Conservation (phyloP, 2,329 filamentous ascomycete species). For the Penicillium sp. region DNA sequence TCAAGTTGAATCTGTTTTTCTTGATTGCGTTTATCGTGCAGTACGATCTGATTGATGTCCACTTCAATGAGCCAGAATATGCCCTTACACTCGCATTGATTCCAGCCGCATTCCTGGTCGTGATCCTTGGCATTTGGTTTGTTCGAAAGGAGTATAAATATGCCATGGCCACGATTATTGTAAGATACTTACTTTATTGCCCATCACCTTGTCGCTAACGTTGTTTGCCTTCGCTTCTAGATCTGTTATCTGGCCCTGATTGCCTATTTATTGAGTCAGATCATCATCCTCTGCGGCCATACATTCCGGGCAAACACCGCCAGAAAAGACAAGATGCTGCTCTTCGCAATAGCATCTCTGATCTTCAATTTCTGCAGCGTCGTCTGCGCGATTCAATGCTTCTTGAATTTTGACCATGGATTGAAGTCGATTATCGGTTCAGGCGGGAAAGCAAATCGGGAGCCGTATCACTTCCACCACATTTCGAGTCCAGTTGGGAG, state of each 20-base stretch:
- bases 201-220: no score
- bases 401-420: conserved; percentile 15
- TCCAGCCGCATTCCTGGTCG: conserved; percentile 12
- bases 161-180: conserved; percentile 4
- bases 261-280: conserved; percentile 17
- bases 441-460: no score
- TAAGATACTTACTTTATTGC: neutral
- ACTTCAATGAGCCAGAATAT: conserved; percentile 21
- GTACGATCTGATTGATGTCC: conserved; percentile 20
- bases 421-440: conserved; percentile 12
- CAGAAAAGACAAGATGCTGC: conserved; percentile 16
- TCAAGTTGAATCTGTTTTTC: conserved; percentile 20
- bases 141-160: conserved; percentile 12
- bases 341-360: conserved; percentile 14
- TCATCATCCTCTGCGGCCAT: conserved; percentile 12
- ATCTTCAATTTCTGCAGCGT: conserved; percentile 9
- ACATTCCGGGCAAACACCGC: conserved; percentile 6
- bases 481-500: no score
- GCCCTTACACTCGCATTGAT: conserved; percentile 18
- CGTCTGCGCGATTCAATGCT: conserved; percentile 10
- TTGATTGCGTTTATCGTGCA: conserved; percentile 21
- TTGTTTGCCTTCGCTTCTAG: no score
- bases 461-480: no score
- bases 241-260: conserved; percentile 11
- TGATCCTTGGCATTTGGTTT: conserved; percentile 14